A percentile compares a stretch with the other conserved stretches of the same genome.
Conservation (phyloP, 2,329 filamentous ascomycete species). For the Apiospora saccharicola region DNA sequence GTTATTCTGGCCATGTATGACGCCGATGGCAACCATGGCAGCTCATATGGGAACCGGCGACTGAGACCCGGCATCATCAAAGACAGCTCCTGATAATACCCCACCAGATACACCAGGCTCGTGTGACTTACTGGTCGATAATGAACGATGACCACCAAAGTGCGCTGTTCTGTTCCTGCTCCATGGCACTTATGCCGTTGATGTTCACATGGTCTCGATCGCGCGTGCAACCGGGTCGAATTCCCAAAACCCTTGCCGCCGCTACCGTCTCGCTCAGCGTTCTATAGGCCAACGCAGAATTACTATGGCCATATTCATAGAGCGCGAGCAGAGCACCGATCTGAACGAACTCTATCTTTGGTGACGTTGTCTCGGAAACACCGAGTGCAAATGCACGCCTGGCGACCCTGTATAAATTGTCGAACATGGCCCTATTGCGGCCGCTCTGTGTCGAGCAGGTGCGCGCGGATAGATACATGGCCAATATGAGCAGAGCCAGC, state of each 20-base stretch:
- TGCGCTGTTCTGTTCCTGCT: slow-evolving; percentile 49
- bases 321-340: slow-evolving; percentile 50
- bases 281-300: slow-evolving; percentile 49
- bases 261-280: slow-evolving; percentile 52
- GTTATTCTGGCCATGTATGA: background rate
- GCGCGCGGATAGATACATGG: slow-evolving; percentile 52
- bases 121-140: slow-evolving; percentile 49
- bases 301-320: slow-evolving; percentile 55
- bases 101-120: background rate
- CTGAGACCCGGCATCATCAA: background rate
- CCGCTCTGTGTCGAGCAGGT: slow-evolving; percentile 46
- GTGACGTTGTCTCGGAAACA: slow-evolving; percentile 40
- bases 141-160: slow-evolving; percentile 55
- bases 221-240: slow-evolving; percentile 46
- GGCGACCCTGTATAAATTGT: slow-evolving; percentile 47
- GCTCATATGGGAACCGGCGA: background rate
- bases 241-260: slow-evolving; percentile 44
- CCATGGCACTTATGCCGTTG: slow-evolving; percentile 30
- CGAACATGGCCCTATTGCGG: slow-evolving; percentile 46
- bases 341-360: slow-evolving; percentile 50
- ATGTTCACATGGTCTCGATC: slow-evolving; percentile 31
- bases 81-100: background rate
- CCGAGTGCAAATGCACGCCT: slow-evolving; percentile 48
- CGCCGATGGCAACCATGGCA: background rate
- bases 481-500: slow-evolving; percentile 49